A percentile compares a stretch with the other conserved stretches of the same genome.
Evolutionary conservation across 495 filamentous ascomycete genomes (phyloP).

Genomic region (Apiosordaria backusii): DNA sequence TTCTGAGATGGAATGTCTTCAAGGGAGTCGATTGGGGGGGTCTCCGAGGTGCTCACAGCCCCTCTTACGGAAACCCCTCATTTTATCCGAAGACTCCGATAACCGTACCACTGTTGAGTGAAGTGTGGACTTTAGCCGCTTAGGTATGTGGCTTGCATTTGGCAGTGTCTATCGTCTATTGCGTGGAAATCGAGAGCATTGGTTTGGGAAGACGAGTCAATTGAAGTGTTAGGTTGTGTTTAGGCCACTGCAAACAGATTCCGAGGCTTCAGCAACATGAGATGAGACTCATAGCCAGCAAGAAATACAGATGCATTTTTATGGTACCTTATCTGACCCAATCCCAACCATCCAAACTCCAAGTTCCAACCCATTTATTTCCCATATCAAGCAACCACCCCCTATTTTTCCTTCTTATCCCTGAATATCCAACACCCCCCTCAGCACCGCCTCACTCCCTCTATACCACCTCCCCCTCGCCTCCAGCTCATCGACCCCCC

Average conservation of each 20-base stretch:
- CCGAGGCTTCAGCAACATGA: too few relatives aligned
- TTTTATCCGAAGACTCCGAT: background rate
- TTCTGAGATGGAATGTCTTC: background rate
- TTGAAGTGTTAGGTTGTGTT: too few relatives aligned
- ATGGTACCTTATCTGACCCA: too few relatives aligned
- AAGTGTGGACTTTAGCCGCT: background rate
- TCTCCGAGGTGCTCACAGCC: background rate
- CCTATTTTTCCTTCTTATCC: background rate
- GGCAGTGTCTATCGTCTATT: too few relatives aligned
- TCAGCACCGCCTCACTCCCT: slow-evolving; percentile 64
- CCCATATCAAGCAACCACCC: too few relatives aligned
- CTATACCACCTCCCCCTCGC: slow-evolving; percentile 79
- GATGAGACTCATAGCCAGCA: too few relatives aligned
- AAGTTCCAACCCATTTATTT: background rate
- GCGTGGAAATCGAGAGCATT: too few relatives aligned
- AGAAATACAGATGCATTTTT: too few relatives aligned
- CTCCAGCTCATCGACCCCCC: slow-evolving; percentile 74
- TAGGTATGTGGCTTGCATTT: background rate
- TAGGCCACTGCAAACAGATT: too few relatives aligned
- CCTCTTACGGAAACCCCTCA: background rate
- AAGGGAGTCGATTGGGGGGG: background rate
- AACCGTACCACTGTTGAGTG: background rate
- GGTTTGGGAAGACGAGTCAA: too few relatives aligned
- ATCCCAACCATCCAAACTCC: background rate
- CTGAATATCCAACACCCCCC: slow-evolving; percentile 55